Percentiles rank a stretch among this genome's conserved stretches.
Evolutionary conservation across 176 grass and related monocot genomes (phyloP).

Genomic region (Bolboschoenus planiculmis): DNA sequence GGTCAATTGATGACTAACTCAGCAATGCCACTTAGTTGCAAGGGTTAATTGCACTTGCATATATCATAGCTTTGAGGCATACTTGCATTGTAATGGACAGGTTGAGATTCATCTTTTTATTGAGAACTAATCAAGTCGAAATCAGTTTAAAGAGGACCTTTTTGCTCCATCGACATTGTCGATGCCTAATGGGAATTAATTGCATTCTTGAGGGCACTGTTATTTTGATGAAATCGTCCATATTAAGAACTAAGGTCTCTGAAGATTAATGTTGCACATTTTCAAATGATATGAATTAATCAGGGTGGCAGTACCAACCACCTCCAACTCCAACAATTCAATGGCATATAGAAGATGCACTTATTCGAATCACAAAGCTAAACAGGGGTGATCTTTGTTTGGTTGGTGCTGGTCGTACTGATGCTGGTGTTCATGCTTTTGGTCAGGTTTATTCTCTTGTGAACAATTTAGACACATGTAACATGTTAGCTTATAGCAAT

Average conservation of each 20-base stretch:
- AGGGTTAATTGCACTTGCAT: not conserved
- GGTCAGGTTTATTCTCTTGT: slow-evolving; percentile 67
- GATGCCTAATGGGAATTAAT: not conserved
- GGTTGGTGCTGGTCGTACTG: slow-evolving; percentile 81
- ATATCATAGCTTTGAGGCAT: not conserved
- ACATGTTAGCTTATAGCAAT: not conserved
- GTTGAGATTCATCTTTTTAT: not conserved
- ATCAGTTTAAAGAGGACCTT: not conserved
- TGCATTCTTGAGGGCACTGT: not conserved
- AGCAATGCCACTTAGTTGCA: not conserved
- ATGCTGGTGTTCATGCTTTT: slow-evolving; percentile 93
- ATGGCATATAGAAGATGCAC: slow-evolving; percentile 67
- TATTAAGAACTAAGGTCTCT: not conserved
- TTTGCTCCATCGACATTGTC: not conserved
- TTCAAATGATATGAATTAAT: not conserved
- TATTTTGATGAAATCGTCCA: not conserved
- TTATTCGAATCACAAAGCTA: slow-evolving; percentile 62
- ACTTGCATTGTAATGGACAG: not conserved
- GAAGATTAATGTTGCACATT: not conserved
- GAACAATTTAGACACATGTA: not conserved
- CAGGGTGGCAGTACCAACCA: slow-evolving; percentile 97
- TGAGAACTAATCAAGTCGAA: not conserved
- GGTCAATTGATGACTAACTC: not conserved
- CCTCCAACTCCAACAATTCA: slow-evolving; percentile 74
- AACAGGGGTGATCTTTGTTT: slow-evolving; percentile 68